Evolutionary conservation across 352 stramenopile species (phyloP).

Genomic region (Phytopythium chamaehyphon): DNA sequence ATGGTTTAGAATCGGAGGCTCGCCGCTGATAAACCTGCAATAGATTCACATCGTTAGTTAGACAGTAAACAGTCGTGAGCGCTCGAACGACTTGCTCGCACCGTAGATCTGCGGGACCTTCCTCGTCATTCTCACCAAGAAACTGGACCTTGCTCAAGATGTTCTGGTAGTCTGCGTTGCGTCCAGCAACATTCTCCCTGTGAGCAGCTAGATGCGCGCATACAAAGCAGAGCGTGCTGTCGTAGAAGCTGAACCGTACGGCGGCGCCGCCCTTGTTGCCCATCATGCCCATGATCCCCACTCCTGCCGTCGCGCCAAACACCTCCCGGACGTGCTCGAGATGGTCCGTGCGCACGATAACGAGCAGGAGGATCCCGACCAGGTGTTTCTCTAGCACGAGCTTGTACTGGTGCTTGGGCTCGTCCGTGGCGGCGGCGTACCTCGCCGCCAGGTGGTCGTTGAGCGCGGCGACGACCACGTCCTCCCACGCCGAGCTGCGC

Average conservation of each 20-base stretch:
- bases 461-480: slow-evolving; percentile 87
- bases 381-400: slow-evolving; percentile 91
- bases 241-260: slow-evolving; percentile 96
- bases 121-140: slow-evolving; percentile 32
- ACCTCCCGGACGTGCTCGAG: slow-evolving; percentile 84
- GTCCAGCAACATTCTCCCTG: slow-evolving; percentile 94
- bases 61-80: neutral
- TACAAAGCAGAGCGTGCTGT: slow-evolving; percentile 98
- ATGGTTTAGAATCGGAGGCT: slow-evolving; percentile 92
- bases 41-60: slow-evolving; percentile 9
- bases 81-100: slow-evolving; percentile 4
- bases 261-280: slow-evolving; percentile 99
- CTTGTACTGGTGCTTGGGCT: slow-evolving; percentile 40
- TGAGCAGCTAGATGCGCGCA: slow-evolving; percentile 98
- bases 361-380: slow-evolving; percentile 95
- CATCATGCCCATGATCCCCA: slow-evolving; percentile 98
- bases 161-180: slow-evolving; percentile 98
- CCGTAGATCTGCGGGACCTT: slow-evolving; percentile 22
- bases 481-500: slow-evolving; percentile 85
- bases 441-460: slow-evolving; percentile 66
- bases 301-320: slow-evolving; percentile 87
- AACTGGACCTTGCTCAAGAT: slow-evolving; percentile 97
- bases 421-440: neutral
- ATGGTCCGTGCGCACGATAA: slow-evolving; percentile 91
- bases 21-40: slow-evolving; percentile 39